Conservation (phyloP, 2,329 filamentous ascomycete genomes). For the Penicillium sp. region DNA sequence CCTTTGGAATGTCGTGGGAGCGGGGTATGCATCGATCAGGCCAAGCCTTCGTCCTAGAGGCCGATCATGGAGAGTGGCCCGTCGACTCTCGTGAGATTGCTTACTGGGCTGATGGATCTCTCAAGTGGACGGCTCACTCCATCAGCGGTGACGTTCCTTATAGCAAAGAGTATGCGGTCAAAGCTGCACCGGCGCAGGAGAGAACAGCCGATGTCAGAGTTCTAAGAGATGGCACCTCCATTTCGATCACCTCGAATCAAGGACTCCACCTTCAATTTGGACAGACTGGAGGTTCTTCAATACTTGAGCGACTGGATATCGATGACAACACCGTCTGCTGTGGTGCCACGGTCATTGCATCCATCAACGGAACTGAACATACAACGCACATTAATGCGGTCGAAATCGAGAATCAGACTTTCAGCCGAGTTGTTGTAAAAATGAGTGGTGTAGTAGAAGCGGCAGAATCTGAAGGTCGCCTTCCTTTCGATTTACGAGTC, state of each 20-base stretch:
- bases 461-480: neutral
- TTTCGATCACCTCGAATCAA: conserved; percentile 2
- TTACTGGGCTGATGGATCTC: conserved; percentile 16
- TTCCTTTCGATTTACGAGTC: conserved; percentile 17
- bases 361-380: conserved; percentile 8
- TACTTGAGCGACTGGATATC: conserved; percentile 7
- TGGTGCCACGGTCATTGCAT: conserved; percentile 8
- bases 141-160: conserved; percentile 8
- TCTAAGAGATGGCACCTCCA: neutral
- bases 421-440: conserved; percentile 9
- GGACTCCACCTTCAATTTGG: conserved; percentile 6
- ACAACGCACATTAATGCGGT: conserved; percentile 4
- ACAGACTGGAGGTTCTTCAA: neutral
- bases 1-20: conserved; percentile 17
- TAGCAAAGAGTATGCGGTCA: conserved; percentile 5
- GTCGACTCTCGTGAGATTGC: conserved; percentile 15
- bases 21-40: conserved; percentile 5
- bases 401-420: conserved; percentile 10
- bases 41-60: conserved; percentile 12
- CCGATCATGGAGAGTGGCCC: conserved; percentile 1
- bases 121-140: conserved; percentile 18
- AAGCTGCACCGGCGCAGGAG: neutral
- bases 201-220: neutral
- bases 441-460: conserved; percentile 7
- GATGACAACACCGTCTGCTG: conserved; percentile 8